Percentiles rank a stretch among this genome's conserved stretches.
Evolutionary conservation across 192 early-diverging fungal genomes (phyloP).

Genomic region (Blastocladiella britannica): DNA sequence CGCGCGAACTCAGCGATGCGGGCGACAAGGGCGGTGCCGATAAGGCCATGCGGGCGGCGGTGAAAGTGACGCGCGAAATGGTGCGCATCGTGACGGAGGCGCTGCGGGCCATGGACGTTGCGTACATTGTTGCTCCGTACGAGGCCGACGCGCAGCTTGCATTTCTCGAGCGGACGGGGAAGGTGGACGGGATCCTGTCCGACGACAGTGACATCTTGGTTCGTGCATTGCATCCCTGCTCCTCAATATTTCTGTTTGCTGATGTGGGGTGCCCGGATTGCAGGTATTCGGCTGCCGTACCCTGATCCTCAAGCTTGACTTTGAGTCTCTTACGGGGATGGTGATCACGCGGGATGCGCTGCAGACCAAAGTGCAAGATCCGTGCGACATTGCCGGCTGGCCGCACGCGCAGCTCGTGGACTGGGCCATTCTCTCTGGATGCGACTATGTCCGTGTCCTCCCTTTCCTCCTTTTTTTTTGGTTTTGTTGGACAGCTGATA

Average conservation of each 20-base stretch:
- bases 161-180: constrained; percentile 41
- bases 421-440: constrained; percentile 94
- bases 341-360: too few relatives aligned
- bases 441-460: too few relatives aligned
- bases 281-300: constrained; percentile 1
- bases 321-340: too few relatives aligned
- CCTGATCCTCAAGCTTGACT: constrained; percentile 68
- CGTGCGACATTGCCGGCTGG: too few relatives aligned
- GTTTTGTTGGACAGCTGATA: too few relatives aligned
- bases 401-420: constrained; percentile 39
- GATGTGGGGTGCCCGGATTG: constrained; percentile 1
- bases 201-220: constrained; percentile 91
- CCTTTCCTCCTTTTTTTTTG: too few relatives aligned
- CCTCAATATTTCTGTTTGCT: not conserved
- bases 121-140: constrained; percentile 79
- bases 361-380: too few relatives aligned
- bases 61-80: constrained; percentile 75
- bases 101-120: constrained; percentile 36
- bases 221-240: constrained; percentile 40
- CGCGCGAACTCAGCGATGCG: constrained; percentile 14
- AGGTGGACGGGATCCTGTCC: constrained; percentile 61
- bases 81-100: constrained; percentile 55
- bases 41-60: constrained; percentile 47
- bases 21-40: constrained; percentile 40
- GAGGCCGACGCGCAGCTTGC: constrained; percentile 95